These are phyloP conservation scores for Penicillium sumatraense DNA, from an alignment of 2,329 filamentous ascomycete genomes.

Conservation along the genomic window DNA sequence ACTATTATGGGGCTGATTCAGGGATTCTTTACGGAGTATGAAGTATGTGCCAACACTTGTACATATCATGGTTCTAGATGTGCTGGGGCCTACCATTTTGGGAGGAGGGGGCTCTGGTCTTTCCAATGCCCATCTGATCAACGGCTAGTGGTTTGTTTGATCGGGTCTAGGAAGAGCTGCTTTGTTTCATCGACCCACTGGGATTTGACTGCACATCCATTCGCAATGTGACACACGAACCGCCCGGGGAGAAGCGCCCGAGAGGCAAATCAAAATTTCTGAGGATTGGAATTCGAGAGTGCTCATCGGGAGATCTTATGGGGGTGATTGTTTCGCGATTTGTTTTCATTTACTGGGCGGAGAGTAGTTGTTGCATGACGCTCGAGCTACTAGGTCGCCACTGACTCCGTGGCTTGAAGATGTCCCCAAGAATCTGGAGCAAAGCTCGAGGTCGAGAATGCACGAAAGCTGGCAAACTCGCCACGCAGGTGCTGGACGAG, in stretches of 20 bases:
- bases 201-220: neutral
- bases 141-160: neutral
- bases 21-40: neutral
- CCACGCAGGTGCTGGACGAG: slow-evolving; percentile 3
- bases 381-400: slow-evolving; percentile 5
- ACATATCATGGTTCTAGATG: neutral
- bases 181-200: slow-evolving; percentile 4
- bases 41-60: no score
- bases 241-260: neutral
- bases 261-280: neutral
- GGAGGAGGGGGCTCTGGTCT: neutral
- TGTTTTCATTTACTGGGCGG: neutral
- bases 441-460: slow-evolving; percentile 7
- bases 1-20: no score
- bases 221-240: slow-evolving; percentile 9
- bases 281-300: slow-evolving; percentile 3
- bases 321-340: no score
- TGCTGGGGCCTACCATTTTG: neutral
- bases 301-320: neutral
- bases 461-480: slow-evolving; percentile 2
- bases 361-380: slow-evolving; percentile 1
- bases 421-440: neutral
- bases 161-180: neutral
- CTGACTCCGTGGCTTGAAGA: slow-evolving; percentile 6
- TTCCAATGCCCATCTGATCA: slow-evolving; percentile 8